Evolutionary conservation across 305 asterid species (phyloP), one percentile per base, ranked within the genome.

Genomic region (Solanum chacoense): DNA sequence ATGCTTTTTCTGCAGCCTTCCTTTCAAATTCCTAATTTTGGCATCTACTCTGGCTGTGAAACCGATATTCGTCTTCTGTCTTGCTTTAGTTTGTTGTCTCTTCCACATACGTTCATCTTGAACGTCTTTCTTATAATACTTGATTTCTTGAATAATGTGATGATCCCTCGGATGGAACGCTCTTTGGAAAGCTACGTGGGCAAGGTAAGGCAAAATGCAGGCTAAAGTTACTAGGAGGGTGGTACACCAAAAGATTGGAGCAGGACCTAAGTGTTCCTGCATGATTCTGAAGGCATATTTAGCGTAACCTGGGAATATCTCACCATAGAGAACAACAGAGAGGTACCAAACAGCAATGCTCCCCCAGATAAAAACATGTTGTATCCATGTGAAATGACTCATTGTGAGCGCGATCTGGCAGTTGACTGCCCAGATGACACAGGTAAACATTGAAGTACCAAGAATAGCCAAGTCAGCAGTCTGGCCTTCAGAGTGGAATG

Each of bases 11-110:
- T 91, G 92, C 89, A 96, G 89, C 40, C 90, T 91, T 86, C 92
- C 96, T 89, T 86, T 95, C 89, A 95, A 86, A 86, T 91, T 94
- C 89, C 95, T 93, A 50, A 95, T 95, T 63, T 95, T 95, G 12
- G 97, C 98, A 38, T 96, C 99, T 7, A 96, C 98, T 89, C 99
- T 93, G 0, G 96, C 95, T 8, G 98, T 89, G 88, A 94, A 94
- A 55, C 99, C 99, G 35, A 95, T 93, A 89, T 93, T 94, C 5
- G 98, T 95, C 91, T 90, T 92, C 86, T 92, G 92, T 73, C 92
- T 90, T 7, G 98, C 98, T 89, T 94, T 96, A 14, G 92, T 87
- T 85, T 91, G 91, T 89, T 95, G 98, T 88, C 95, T 87, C 42
- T 86, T 91, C 99, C 99, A 96, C 98, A 96, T 96, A 24, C 91